A percentile compares a stretch with the other conserved stretches of the same genome.
These are phyloP conservation scores for Clonostachys rhizophaga DNA, from an alignment of 2,329 filamentous ascomycete species.

Conservation along the genomic window DNA sequence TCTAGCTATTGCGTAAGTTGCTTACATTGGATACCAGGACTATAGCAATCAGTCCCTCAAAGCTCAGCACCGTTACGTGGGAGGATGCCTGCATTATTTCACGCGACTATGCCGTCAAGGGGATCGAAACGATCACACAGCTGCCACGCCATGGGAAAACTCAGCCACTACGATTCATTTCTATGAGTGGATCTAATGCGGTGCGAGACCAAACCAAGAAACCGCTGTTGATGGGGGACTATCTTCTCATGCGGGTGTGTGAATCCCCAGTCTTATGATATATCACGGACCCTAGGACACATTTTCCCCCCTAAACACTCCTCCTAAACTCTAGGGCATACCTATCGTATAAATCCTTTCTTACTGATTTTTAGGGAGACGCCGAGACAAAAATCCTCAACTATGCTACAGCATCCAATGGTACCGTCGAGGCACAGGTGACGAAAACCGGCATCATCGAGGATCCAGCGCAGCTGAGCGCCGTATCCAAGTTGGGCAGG, in stretches of 20 bases:
- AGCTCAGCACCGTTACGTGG: constrained; percentile 17
- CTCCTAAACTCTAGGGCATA: too few relatives aligned
- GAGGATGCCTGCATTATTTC: constrained; percentile 33
- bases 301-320: too few relatives aligned
- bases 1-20: too few relatives aligned
- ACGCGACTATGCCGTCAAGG: constrained; percentile 21
- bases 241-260: constrained; percentile 37
- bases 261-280: constrained; percentile 1
- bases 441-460: constrained; percentile 37
- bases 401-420: constrained; percentile 16
- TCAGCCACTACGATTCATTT: constrained; percentile 35
- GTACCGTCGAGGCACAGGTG: constrained; percentile 26
- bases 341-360: constrained; percentile 5
- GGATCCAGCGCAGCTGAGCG: too few relatives aligned
- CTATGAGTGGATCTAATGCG: constrained; percentile 33
- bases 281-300: constrained; percentile 23
- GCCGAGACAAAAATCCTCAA: constrained; percentile 34
- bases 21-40: constrained; percentile 5
- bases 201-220: constrained; percentile 31
- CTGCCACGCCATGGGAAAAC: constrained; percentile 4
- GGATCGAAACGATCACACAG: constrained; percentile 24
- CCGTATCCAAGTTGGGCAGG: not conserved
- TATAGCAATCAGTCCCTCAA: constrained; percentile 33
- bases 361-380: constrained; percentile 35
- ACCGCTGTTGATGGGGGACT: constrained; percentile 25